Conservation (phyloP, 1,139 yeast species). For the Diutina ranongensis region DNA sequence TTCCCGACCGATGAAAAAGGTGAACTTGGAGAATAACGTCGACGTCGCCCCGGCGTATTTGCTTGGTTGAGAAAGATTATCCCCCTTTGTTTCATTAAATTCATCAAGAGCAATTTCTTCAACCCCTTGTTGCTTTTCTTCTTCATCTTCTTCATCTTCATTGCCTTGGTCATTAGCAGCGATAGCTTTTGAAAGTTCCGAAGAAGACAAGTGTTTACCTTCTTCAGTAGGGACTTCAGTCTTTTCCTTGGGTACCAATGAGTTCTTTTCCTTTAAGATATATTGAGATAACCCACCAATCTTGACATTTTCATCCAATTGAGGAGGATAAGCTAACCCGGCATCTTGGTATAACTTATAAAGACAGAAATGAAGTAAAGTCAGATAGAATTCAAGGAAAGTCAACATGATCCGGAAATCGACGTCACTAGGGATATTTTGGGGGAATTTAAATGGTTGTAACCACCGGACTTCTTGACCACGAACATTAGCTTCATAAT, state of each 20-base stretch:
- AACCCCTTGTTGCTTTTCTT: conserved; percentile 22
- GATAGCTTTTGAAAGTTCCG: conserved; percentile 39
- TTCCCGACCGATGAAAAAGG: conserved; percentile 88
- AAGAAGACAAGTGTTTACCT: conserved; percentile 28
- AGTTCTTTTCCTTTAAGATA: conserved; percentile 36
- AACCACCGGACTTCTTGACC: conserved; percentile 96
- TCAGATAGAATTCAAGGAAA: conserved; percentile 89
- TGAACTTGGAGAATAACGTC: conserved; percentile 58
- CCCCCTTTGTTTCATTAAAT: conserved; percentile 62
- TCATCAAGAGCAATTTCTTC: conserved; percentile 48
- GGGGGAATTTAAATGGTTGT: conserved; percentile 94
- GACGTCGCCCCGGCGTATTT: conserved; percentile 47
- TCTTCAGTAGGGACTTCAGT: conserved; percentile 13
- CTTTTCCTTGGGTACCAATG: conserved; percentile 26
- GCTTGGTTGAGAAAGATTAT: conserved; percentile 70
- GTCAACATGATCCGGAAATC: conserved; percentile 97
- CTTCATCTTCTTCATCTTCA: conserved; percentile 27
- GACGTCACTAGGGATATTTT: conserved; percentile 84
- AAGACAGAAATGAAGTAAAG: conserved; percentile 77
- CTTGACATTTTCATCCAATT: conserved; percentile 63
- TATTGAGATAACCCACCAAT: conserved; percentile 86
- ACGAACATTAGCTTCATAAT: conserved; percentile 79
- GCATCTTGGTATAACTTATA: conserved; percentile 78
- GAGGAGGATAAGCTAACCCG: conserved; percentile 86
- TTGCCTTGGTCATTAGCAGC: conserved; percentile 29